phyloP scores from a whole-genome alignment of 495 filamentous ascomycete genomes.

The Podospora tetraspora region DNA sequence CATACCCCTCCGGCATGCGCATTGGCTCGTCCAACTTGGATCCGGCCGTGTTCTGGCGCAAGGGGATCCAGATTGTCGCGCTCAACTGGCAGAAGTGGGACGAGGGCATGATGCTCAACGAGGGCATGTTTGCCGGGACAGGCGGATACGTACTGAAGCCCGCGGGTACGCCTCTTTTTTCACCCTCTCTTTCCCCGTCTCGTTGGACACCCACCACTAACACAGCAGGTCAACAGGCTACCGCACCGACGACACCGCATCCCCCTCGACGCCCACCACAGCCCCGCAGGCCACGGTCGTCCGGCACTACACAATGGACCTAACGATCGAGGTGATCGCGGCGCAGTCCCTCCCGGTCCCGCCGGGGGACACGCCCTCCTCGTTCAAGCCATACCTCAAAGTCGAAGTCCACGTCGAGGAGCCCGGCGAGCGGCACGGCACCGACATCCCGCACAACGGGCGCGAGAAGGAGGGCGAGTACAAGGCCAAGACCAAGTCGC shows the following conservation, averaged over 20 bases:
- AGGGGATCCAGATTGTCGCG: constrained; percentile 86
- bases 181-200: neutral
- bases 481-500: constrained; percentile 61
- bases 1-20: constrained; percentile 78
- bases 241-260: constrained; percentile 22
- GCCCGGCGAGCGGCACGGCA: constrained; percentile 42
- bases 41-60: constrained; percentile 76
- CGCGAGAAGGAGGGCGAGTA: constrained; percentile 54
- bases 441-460: constrained; percentile 25
- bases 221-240: constrained; percentile 23
- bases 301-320: constrained; percentile 45
- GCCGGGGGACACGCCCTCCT: constrained; percentile 46
- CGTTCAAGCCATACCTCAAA: constrained; percentile 76
- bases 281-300: constrained; percentile 27
- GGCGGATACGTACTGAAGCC: constrained; percentile 85
- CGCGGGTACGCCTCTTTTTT: constrained; percentile 34
- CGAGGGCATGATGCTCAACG: constrained; percentile 91
- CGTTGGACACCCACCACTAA: neutral
- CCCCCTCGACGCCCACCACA: neutral
- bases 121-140: constrained; percentile 81
- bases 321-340: constrained; percentile 51
- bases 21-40: constrained; percentile 82
- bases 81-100: constrained; percentile 93
- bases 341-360: constrained; percentile 54
- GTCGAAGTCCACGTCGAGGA: constrained; percentile 76